Conservation (phyloP, 495 filamentous ascomycete genomes). For the Podospora sp. region DNA sequence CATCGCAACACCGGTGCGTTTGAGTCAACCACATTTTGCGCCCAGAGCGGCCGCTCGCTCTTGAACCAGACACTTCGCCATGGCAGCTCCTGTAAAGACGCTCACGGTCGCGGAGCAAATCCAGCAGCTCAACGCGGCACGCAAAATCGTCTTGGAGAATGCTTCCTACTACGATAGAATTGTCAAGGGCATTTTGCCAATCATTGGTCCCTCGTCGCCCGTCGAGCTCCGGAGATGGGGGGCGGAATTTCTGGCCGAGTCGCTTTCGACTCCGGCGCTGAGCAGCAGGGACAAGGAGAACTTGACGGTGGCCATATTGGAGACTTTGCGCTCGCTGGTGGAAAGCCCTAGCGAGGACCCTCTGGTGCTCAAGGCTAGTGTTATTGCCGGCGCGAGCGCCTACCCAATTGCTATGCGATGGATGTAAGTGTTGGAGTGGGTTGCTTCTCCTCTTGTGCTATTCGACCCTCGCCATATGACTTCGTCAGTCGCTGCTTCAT, state of each 20-base stretch:
- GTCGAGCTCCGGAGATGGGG: constrained; percentile 93
- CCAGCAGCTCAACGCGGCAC: constrained; percentile 80
- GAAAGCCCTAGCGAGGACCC: constrained; percentile 73
- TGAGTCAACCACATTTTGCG: not conserved
- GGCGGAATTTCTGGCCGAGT: constrained; percentile 92
- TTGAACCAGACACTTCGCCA: constrained; percentile 27
- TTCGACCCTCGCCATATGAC: not conserved
- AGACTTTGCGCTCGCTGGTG: constrained; percentile 72
- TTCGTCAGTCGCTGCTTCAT: constrained; percentile 4
- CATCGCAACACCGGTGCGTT: not conserved
- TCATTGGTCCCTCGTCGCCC: constrained; percentile 72
- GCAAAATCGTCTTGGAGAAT: constrained; percentile 83
- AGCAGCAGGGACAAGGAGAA: constrained; percentile 72
- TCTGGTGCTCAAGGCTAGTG: constrained; percentile 74
- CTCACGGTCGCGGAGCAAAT: constrained; percentile 72
- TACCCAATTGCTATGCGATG: constrained; percentile 90
- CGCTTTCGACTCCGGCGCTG: constrained; percentile 85
- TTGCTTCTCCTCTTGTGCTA: constrained; percentile 14
- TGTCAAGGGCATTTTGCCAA: constrained; percentile 83
- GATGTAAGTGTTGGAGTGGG: constrained; percentile 68
- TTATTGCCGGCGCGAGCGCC: constrained; percentile 84
- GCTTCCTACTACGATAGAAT: constrained; percentile 84
- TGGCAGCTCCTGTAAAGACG: constrained; percentile 45
- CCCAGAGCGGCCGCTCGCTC: not conserved
- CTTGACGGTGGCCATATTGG: constrained; percentile 69